Percentiles rank a stretch among this genome's conserved stretches.
Evolutionary conservation across 2,329 filamentous ascomycete genomes (phyloP).

Genomic region (Dothistroma pini): DNA sequence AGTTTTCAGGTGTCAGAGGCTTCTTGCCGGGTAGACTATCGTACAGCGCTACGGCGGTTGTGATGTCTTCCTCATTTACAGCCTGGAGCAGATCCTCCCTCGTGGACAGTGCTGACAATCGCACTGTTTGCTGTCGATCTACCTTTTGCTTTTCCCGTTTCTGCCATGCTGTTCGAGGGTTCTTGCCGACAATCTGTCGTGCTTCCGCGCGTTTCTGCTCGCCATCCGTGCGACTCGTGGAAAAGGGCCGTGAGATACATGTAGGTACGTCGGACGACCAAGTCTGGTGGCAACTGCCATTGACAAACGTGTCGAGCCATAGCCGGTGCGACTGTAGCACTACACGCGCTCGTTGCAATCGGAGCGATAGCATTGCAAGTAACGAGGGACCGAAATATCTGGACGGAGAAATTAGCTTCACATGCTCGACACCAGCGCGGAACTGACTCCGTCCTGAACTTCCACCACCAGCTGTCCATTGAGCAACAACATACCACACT

Average conservation of each 20-base stretch:
- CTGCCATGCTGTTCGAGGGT: not conserved
- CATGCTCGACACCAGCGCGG: not conserved
- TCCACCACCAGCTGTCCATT: constrained; percentile 15
- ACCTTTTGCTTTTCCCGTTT: constrained; percentile 13
- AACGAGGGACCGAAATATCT: not conserved
- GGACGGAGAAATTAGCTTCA: constrained; percentile 3
- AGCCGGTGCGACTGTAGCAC: constrained; percentile 25
- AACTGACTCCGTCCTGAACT: not conserved
- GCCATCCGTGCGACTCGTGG: not conserved
- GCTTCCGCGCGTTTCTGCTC: not conserved
- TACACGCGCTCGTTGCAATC: constrained; percentile 19
- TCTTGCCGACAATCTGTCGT: not conserved
- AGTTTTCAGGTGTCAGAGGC: constrained; percentile 14
- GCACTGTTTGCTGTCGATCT: constrained; percentile 1
- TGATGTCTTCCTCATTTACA: constrained; percentile 18
- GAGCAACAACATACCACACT: not conserved
- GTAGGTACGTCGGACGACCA: not conserved
- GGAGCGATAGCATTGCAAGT: constrained; percentile 16
- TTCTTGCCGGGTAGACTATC: constrained; percentile 14
- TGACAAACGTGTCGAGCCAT: constrained; percentile 26
- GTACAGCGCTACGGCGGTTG: constrained; percentile 22
- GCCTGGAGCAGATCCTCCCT: constrained; percentile 21
- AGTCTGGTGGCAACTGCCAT: not conserved
- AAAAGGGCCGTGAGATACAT: not conserved
- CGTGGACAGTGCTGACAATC: constrained; percentile 9